Base-by-base conservation (phyloP, 106 monocot genomes). In the Dioscorea alata region DNA sequence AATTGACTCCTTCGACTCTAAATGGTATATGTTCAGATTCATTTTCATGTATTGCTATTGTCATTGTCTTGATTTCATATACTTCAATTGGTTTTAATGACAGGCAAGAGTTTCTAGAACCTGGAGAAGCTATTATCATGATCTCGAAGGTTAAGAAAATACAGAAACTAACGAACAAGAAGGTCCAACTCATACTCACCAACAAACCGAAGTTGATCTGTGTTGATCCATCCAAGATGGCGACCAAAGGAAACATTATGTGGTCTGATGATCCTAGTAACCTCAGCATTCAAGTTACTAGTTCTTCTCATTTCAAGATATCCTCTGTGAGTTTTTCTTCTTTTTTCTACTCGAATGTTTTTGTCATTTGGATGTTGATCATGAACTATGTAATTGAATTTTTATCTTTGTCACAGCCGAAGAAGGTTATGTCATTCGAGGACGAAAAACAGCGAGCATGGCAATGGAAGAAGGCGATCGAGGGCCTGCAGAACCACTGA, bases 1-100 rank as follows among this genome's bases (percentile, higher is more conserved):
- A 32, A 91, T 97, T 12, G 97, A 97, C 64, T 92, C 92, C 28
- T 97, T 92, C 72, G 97, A 97, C 64, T 97, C 97, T 32, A 92
- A 70, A 84, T 97, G 97, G 92, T 97, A 75, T 53, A 72, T 17
- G 3, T 28, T 28, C 28, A 28, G 28, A 28, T 28, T 34, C 63
- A 59, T 18, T 5, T 19, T 42, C 42, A 42, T 42, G 42, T 42
- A 10, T 5, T 42, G 10, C 42, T 42, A 42, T 42, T 42, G 6
- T 42, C 42, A 3, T 8, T 42, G 9, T 10, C 9, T 42, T 10
- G 42, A 10, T 42, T 6, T 42, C 42, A 42, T 42, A 5, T 6
- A 10, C 42, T 42, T 42, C 42, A 8, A 54, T 54, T 18, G 15
- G 54, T 4, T 57, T 34, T 60, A 6, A 65, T 58, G n/a, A 13